Conservation (phyloP, 805 yeast genomes). For the Candida coquimbonensis region DNA sequence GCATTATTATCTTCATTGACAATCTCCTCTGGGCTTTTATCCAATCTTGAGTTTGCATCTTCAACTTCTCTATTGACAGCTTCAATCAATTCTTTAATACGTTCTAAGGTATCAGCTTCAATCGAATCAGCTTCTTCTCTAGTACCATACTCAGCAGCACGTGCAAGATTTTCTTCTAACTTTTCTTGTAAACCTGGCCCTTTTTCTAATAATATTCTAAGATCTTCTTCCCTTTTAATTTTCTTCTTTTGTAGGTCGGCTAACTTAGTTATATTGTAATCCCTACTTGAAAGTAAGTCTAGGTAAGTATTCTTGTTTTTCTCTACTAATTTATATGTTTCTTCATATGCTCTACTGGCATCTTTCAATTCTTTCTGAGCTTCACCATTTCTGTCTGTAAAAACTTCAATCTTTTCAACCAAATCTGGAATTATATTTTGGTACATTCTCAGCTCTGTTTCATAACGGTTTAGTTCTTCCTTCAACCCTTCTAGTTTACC, state of each 20-base stretch:
- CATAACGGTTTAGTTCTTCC: conserved; percentile 5
- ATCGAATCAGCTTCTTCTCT: conserved; percentile 37
- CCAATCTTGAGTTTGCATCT: conserved; percentile 46
- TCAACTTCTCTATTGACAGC: conserved; percentile 39
- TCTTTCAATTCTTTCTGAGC: conserved; percentile 15
- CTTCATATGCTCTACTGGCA: conserved; percentile 14
- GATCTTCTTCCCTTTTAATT: conserved; percentile 13
- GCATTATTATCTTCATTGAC: conserved; percentile 38
- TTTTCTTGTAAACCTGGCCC: conserved; percentile 15
- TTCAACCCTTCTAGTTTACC: conserved; percentile 29
- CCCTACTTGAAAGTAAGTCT: conserved; percentile 8
- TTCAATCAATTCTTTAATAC: conserved; percentile 42
- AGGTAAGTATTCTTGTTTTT: conserved; percentile 3
- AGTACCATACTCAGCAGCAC: conserved; percentile 38
- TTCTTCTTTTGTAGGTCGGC: conserved; percentile 14
- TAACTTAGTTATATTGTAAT: conserved; percentile 9
- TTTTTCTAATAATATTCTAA: conserved; percentile 15
- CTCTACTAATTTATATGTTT: conserved; percentile 21
- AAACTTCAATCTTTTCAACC: conserved; percentile 13
- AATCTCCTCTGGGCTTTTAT: conserved; percentile 50
- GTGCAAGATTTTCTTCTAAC: conserved; percentile 8
- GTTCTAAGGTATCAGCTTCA: conserved; percentile 37
- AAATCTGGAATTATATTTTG: conserved; percentile 22
- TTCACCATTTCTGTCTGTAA: conserved; percentile 2
- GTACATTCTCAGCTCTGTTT: conserved; percentile 5